Evolutionary conservation across 192 early-diverging fungal genomes (phyloP), one percentile per base, ranked within the genome.

Genomic region (Helicostylum pulchrum): DNA sequence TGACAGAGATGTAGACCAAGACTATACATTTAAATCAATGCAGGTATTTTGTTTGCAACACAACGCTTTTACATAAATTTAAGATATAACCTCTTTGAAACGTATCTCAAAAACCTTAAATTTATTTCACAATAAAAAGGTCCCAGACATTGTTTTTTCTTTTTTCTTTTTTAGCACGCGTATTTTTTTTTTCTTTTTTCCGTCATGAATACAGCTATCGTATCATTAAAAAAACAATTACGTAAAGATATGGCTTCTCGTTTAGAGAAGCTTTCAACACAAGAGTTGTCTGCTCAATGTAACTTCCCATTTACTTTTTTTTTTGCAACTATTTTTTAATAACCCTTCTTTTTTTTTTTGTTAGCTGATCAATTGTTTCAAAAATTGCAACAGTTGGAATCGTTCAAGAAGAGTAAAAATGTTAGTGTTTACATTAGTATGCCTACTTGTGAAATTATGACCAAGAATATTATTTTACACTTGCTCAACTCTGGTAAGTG

Each of bases 341-440:
- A n/a, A n/a, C n/a, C n/a, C n/a, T 48, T 39, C 17, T 47, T 15
- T 26, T 17, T 4, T 14, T 21, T 15, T 50, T 43, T 15, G 14
- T 42, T 56, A 70, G 57, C 68, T 62, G 50, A 46, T 3, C 60
- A 31, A 23, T 34, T 73, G 20, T 55, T 68, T 26, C 60, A 73
- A 32, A 51, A 73, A 45, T 58, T 84, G 31, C 7, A 74, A 12
- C 31, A 60, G 10, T 54, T 75, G 23, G 61, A 68, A 9, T 58
- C 34, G 23, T 84, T 77, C 50, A 42, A 78, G 42, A 62, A 71
- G 7, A 77, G 78, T 50, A 67, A 71, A 44, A 72, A 64, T 26
- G 65, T 85, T 32, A 81, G 81, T 30, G 69, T 83, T 12, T 85
- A 80, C 44, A 74, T 83, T 53, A 83, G 81, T 53, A 78, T 80